These are phyloP conservation scores for Suillus subalutaceus DNA, from an alignment of 768 basidiomycete species.

Conservation along the genomic window DNA sequence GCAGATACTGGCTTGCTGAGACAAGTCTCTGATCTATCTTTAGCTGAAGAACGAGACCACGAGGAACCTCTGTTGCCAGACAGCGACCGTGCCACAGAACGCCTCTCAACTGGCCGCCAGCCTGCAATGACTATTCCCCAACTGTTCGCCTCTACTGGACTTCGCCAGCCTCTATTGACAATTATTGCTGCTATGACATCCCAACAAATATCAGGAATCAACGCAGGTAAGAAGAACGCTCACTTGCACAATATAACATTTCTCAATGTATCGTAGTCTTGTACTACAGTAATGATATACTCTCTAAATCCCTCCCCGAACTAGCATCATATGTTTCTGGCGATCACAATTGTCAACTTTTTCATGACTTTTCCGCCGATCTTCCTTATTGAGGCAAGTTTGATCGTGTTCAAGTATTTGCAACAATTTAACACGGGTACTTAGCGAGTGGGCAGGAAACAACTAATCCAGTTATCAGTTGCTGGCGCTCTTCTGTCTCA, in stretches of 20 bases:
- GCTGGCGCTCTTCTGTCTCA: conserved; percentile 68
- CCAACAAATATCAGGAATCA: conserved; percentile 84
- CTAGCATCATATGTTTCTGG: conserved; percentile 81
- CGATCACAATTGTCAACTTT: conserved; percentile 84
- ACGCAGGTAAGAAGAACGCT: conserved; percentile 54
- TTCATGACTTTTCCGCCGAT: conserved; percentile 79
- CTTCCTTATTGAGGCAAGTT: conserved; percentile 75
- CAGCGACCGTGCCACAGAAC: conserved; percentile 20
- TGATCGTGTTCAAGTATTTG: conserved; percentile 13
- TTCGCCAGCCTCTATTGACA: conserved; percentile 64
- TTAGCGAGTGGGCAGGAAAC: conserved; percentile 74
- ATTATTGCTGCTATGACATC: conserved; percentile 73
- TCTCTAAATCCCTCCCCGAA: conserved; percentile 77
- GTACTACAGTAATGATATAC: conserved; percentile 90
- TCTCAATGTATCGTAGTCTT: conserved; percentile 53
- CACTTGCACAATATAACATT: background rate
- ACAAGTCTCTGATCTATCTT: background rate
- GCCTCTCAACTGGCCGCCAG: conserved; percentile 26
- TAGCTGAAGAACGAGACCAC: conserved; percentile 28
- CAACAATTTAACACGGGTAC: conserved; percentile 10
- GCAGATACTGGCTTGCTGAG: conserved; percentile 8
- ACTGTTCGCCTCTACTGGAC: conserved; percentile 52
- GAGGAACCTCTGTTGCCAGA: conserved; percentile 32
- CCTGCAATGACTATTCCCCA: conserved; percentile 52
- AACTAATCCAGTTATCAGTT: conserved; percentile 68